Conservation (phyloP, 2,329 filamentous ascomycete species). For the Scytalidium lignicola region DNA sequence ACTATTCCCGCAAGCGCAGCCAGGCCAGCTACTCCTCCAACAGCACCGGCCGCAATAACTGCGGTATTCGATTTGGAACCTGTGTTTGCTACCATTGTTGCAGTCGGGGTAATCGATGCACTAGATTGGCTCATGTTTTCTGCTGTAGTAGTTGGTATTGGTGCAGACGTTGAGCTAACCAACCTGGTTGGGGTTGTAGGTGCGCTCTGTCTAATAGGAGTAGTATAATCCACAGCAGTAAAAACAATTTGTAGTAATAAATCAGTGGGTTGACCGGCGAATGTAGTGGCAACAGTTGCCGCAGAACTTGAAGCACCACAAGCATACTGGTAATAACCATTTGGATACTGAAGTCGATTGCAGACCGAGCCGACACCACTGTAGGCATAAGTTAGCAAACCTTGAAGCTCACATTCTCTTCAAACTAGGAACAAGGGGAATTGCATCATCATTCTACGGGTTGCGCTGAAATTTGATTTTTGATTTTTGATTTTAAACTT, state of each 20-base stretch:
- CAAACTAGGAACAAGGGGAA: no score
- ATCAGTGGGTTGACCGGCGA: conserved; percentile 20
- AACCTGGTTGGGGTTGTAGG: neutral
- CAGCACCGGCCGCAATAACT: conserved; percentile 15
- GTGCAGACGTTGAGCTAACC: neutral
- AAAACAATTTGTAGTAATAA: conserved; percentile 22
- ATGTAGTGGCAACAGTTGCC: conserved; percentile 19
- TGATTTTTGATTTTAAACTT: conserved; percentile 6
- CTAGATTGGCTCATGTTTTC: neutral
- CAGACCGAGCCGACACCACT: conserved; percentile 17
- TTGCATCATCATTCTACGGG: no score
- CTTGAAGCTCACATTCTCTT: neutral
- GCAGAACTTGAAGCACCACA: conserved; percentile 21
- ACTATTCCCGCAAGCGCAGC: conserved; percentile 11
- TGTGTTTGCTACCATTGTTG: conserved; percentile 1
- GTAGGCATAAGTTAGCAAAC: conserved; percentile 10
- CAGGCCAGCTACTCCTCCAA: conserved; percentile 15
- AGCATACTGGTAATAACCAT: conserved; percentile 21
- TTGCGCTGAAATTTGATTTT: no score
- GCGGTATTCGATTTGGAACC: conserved; percentile 8
- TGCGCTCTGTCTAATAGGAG: neutral
- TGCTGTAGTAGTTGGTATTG: neutral
- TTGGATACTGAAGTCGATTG: conserved; percentile 23
- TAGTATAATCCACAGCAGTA: conserved; percentile 19
- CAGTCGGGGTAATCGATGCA: conserved; percentile 1